These are phyloP conservation scores for Acrocalymma vagum DNA, from an alignment of 2,329 filamentous ascomycete species.

Conservation along the genomic window DNA sequence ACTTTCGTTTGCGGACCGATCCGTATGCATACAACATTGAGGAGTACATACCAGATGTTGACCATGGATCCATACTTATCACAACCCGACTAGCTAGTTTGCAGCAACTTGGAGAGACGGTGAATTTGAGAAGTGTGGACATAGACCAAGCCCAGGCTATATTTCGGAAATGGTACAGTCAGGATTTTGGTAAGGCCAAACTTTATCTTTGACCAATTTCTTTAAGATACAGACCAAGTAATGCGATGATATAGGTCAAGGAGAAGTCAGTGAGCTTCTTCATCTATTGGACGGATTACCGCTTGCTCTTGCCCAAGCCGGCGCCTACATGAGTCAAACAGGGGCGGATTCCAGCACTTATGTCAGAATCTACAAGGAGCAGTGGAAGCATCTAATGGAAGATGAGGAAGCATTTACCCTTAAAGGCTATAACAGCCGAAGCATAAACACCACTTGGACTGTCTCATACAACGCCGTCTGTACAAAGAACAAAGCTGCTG, in stretches of 20 bases:
- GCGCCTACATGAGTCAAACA: conserved; percentile 51
- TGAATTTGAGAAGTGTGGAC: conserved; percentile 33
- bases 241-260: too few species aligned
- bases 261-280: too few species aligned
- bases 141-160: conserved; percentile 31
- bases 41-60: conserved; percentile 20
- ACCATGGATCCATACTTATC: conserved; percentile 26
- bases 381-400: conserved; percentile 51
- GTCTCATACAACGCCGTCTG: conserved; percentile 50
- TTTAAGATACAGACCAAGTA: too few species aligned
- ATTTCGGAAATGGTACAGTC: conserved; percentile 25
- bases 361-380: conserved; percentile 48
- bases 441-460: conserved; percentile 43
- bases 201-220: too few species aligned
- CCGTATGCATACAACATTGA: conserved; percentile 23
- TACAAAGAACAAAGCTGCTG: conserved; percentile 36
- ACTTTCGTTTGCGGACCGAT: conserved; percentile 15
- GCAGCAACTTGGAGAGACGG: conserved; percentile 30
- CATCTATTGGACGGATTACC: too few species aligned
- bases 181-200: conserved; percentile 9
- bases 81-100: conserved; percentile 25
- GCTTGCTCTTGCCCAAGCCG: conserved; percentile 24
- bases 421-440: too few species aligned
- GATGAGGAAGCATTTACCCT: too few species aligned
- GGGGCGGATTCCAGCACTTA: conserved; percentile 50